phyloP scores from a whole-genome alignment of 1,284 basidiomycete species.

The Malassezia psittaci region DNA sequence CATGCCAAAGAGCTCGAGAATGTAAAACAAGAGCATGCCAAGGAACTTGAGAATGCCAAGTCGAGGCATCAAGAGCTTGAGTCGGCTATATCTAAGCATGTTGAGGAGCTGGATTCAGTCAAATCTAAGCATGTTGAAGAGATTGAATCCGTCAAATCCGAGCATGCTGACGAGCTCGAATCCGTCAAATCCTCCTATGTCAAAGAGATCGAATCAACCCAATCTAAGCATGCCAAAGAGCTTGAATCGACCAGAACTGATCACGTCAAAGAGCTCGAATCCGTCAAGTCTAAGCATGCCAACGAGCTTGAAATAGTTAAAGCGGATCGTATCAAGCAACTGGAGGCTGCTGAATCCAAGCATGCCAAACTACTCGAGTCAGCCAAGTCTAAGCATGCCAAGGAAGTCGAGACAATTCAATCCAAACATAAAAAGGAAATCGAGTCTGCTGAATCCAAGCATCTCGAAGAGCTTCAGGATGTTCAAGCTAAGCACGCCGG shows the following conservation, averaged over 20 bases:
- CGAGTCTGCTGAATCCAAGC: not conserved
- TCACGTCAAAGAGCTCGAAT: no score
- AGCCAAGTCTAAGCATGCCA: no score
- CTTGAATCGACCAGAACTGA: no score
- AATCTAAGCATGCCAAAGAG: conserved; percentile 12
- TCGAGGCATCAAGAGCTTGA: conserved; percentile 5
- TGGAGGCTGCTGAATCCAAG: conserved; percentile 19
- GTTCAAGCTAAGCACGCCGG: not conserved
- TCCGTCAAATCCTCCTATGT: not conserved
- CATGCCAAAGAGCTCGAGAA: no score
- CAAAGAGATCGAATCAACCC: conserved; percentile 16
- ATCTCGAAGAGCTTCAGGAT: not conserved
- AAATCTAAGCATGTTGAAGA: not conserved
- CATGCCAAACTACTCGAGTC: not conserved
- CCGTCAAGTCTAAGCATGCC: not conserved
- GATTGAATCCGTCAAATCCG: not conserved
- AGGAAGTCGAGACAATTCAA: not conserved
- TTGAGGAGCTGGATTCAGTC: not conserved
- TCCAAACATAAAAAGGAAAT: conserved; percentile 1
- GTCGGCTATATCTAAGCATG: conserved; percentile 15
- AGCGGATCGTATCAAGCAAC: not conserved
- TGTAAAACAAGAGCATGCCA: not conserved
- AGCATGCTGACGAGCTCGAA: not conserved
- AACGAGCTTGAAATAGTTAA: not conserved
- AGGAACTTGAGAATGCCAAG: not conserved